phyloP scores from a whole-genome alignment of 164 flowering plant species.

The Tetrastigma voinierianum region DNA sequence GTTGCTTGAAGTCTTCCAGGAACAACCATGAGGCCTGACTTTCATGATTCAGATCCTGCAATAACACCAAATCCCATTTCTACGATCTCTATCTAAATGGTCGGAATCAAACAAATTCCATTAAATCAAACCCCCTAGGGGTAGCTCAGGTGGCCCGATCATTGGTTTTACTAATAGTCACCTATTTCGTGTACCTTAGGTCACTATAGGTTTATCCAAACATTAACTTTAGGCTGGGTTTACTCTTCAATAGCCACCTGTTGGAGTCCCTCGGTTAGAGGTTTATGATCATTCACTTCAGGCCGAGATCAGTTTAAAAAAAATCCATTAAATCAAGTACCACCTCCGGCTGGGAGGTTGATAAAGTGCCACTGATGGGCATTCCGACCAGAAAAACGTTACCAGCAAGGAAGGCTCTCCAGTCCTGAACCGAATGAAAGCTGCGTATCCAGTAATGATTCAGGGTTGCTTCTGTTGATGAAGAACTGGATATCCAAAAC shows the following conservation, averaged over 20 bases:
- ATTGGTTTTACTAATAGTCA: no score
- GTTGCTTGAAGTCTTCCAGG: not conserved
- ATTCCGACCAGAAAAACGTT: conserved; percentile 10
- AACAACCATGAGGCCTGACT: conserved; percentile 13
- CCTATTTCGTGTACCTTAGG: no score
- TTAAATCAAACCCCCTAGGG: no score
- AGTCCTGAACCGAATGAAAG: conserved; percentile 4
- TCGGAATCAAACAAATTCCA: no score
- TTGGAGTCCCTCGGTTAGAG: no score
- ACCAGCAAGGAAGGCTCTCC: conserved; percentile 7
- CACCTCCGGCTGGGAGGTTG: conserved; percentile 16
- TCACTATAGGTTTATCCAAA: no score
- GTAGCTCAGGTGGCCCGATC: no score
- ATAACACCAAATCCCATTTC: not conserved
- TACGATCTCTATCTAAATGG: no score
- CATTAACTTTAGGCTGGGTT: no score
- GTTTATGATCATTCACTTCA: no score
- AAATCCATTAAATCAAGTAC: not conserved
- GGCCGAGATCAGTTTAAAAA: no score
- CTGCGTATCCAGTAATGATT: conserved; percentile 10
- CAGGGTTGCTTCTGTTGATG: conserved; percentile 3
- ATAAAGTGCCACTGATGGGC: conserved; percentile 11
- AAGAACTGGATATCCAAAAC: not conserved
- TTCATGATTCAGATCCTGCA: conserved; percentile 12
- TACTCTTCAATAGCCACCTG: no score